Conservation (phyloP, 495 filamentous ascomycete genomes). For the Cladorrhinum samala region DNA sequence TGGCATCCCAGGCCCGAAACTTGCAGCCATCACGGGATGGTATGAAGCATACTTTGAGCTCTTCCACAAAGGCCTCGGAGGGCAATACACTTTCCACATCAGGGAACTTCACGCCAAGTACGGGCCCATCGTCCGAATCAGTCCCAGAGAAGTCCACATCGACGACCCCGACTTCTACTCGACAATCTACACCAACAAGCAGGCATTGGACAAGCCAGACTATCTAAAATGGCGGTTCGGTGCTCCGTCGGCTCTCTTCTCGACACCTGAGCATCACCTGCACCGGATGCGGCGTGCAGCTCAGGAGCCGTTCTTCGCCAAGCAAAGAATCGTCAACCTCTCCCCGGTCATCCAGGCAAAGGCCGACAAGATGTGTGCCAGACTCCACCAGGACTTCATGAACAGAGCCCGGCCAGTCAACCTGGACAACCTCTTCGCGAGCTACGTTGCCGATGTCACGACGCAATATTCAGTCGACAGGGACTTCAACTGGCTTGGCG, state of each 20-base stretch:
- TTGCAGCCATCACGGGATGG: not conserved
- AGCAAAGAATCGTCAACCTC: not conserved
- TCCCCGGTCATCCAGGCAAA: not conserved
- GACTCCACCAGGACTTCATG: not conserved
- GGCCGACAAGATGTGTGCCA: not conserved
- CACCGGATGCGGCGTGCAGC: not conserved
- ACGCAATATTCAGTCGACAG: not conserved
- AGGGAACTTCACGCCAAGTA: not conserved
- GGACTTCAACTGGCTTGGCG: not conserved
- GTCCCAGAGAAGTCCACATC: not conserved
- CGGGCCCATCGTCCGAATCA: not conserved
- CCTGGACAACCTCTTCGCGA: not conserved
- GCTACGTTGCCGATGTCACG: not conserved
- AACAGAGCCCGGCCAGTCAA: not conserved
- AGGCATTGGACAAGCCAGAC: not conserved
- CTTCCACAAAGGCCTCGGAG: slow-evolving; percentile 1
- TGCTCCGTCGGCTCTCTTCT: not conserved
- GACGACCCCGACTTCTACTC: not conserved
- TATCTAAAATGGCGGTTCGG: not conserved
- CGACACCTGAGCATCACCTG: not conserved
- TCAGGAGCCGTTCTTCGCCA: not conserved
- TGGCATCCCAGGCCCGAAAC: not conserved
- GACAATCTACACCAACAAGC: not conserved
- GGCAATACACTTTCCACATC: not conserved
- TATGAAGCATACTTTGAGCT: not conserved